These are phyloP conservation scores for Magnolia sinica DNA, from an alignment of 164 flowering plant genomes.

Conservation along the genomic window DNA sequence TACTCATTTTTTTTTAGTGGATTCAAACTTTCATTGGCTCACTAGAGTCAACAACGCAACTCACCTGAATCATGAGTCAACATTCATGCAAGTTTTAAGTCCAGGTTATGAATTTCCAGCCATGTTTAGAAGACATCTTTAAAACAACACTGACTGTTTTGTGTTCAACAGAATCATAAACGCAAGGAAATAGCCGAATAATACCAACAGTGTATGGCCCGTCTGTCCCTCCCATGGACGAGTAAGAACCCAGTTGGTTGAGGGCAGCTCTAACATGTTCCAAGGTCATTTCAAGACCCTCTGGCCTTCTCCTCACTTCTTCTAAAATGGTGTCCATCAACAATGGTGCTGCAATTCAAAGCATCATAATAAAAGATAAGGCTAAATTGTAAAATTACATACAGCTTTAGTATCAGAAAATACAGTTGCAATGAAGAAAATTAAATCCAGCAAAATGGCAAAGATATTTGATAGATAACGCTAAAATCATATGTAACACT, in stretches of 20 bases:
- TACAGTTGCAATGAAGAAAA: not conserved
- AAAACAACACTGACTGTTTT: not conserved
- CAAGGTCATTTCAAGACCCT: conserved; percentile 62
- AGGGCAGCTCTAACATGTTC: conserved; percentile 69
- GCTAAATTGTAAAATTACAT: no score
- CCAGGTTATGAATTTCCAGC: not conserved
- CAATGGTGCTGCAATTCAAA: conserved; percentile 55
- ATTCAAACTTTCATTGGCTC: not conserved
- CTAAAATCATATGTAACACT: not conserved
- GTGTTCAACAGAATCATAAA: not conserved
- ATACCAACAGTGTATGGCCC: conserved; percentile 63
- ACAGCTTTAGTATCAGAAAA: no score
- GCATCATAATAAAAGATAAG: conserved; percentile 2
- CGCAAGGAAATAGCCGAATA: not conserved
- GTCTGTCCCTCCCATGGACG: conserved; percentile 32
- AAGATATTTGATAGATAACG: not conserved
- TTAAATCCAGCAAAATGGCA: not conserved
- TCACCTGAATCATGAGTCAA: not conserved
- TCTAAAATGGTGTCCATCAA: conserved; percentile 54
- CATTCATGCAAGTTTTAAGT: not conserved
- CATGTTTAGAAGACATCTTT: not conserved
- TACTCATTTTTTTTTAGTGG: not conserved
- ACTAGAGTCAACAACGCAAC: not conserved
- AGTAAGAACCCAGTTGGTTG: conserved; percentile 44
- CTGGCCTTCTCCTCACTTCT: conserved; percentile 69